Evolutionary conservation across 768 basidiomycete genomes (phyloP), one percentile per base, ranked within the genome.

Genomic region (Naganishia friedmannii): DNA sequence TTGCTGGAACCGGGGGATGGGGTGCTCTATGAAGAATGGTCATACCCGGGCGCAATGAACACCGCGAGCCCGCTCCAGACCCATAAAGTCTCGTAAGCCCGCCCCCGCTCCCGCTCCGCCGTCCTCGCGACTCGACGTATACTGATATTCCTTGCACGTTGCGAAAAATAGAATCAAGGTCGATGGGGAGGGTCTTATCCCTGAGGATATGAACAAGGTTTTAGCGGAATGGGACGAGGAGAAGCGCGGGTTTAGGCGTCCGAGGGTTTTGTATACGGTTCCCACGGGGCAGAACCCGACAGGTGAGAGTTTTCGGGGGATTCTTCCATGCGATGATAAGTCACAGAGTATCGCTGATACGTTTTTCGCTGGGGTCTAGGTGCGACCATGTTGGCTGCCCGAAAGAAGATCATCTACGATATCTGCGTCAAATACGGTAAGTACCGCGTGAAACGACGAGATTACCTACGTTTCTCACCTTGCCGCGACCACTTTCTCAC

Each of bases 221-320:
- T 83, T 93, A 15, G 80, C 82, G 5, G 83, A 83, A 57, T 93
- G 91, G 92, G 85, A 92, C 76, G 86, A 84, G 70, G 76, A 78
- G 9, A 82, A 82, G 21, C 83, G 86, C 26, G 87, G 86, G 10
- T 86, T 85, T 74, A 83, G 83, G 65, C 83, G 89, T 86, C 79
- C 79, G 39, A 63, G 70, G 6, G 72, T 80, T 2, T 69, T 81
- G 45, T 81, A 81, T 71, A 79, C 87, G 4, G 83, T 91, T 15
- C 89, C 90, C 0, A 84, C 90, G n/a, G 90, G 90, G 31, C 90
- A 93, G 81, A 93, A 93, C 78, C 92, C 91, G 5, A 88, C 87
- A 6, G 91, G 60, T 63, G 4, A n/a, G n/a, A n/a, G n/a, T n/a
- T n/a, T n/a, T n/a, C n/a, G n/a, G n/a, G n/a, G n/a, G n/a, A n/a